Percentiles rank a stretch among this genome's conserved stretches.
phyloP scores from a whole-genome alignment of 78 protist genomes.

The Protostelium mycophagum region DNA sequence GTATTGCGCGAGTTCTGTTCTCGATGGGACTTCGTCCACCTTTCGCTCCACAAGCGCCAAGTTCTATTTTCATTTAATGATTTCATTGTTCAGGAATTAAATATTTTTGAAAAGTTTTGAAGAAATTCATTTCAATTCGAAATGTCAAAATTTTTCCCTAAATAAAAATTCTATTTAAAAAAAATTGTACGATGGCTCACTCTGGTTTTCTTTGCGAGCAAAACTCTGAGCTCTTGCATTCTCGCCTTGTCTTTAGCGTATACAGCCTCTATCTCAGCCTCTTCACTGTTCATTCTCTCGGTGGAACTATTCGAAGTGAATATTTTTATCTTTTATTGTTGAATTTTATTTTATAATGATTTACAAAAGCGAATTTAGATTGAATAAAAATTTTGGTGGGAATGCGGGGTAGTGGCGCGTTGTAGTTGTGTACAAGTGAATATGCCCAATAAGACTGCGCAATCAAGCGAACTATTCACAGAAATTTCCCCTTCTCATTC shows the following conservation, averaged over 20 bases:
- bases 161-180: background rate
- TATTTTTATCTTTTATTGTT: too few species aligned
- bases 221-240: conserved; percentile 23
- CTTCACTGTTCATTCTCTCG: background rate
- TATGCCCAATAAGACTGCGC: too few species aligned
- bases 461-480: too few species aligned
- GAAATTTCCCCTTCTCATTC: too few species aligned
- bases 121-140: conserved; percentile 1
- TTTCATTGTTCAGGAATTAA: too few species aligned
- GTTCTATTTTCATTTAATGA: too few species aligned
- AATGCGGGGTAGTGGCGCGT: too few species aligned
- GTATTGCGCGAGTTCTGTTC: conserved; percentile 91
- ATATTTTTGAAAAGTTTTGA: background rate
- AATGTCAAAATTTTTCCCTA: background rate
- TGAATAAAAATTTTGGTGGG: too few species aligned
- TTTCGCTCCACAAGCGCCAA: conserved; percentile 59
- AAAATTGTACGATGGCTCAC: background rate
- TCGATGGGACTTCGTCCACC: conserved; percentile 84
- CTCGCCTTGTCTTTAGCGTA: conserved; percentile 30
- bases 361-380: too few species aligned
- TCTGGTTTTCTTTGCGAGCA: conserved; percentile 46
- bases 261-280: conserved; percentile 37
- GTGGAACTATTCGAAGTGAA: too few species aligned
- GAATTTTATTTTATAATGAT: too few species aligned
- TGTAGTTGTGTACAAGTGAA: too few species aligned